Evolutionary conservation across 1,139 yeast genomes (phyloP).

Genomic region (Nakaseomyces glabratus): DNA sequence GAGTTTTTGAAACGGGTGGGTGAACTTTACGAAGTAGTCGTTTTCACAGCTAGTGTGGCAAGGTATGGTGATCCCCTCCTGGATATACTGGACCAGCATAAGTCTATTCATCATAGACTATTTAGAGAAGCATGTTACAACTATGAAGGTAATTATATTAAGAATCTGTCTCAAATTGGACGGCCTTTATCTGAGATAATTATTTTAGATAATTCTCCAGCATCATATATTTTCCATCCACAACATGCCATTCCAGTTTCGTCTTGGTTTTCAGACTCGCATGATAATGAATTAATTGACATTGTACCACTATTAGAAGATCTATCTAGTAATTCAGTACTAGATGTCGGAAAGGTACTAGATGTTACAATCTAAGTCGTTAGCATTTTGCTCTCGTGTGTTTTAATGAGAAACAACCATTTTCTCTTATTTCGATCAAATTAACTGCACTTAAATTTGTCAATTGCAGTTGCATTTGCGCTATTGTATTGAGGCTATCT

Average conservation of each 20-base stretch:
- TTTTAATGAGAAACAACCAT: too few relatives aligned
- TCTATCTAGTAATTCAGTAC: slow-evolving; percentile 54
- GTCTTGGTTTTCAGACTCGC: slow-evolving; percentile 97
- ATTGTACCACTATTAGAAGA: slow-evolving; percentile 87
- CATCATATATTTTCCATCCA: slow-evolving; percentile 93
- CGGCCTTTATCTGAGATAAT: slow-evolving; percentile 79
- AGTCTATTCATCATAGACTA: slow-evolving; percentile 77
- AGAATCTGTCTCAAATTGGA: slow-evolving; percentile 87
- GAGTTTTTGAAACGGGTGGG: slow-evolving; percentile 81
- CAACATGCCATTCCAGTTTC: slow-evolving; percentile 98
- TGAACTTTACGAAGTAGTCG: slow-evolving; percentile 83
- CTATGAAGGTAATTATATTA: slow-evolving; percentile 87
- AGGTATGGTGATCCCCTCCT: slow-evolving; percentile 93
- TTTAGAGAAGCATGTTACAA: slow-evolving; percentile 80
- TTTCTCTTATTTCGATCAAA: too few relatives aligned
- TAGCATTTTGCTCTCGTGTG: too few relatives aligned
- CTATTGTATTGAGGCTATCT: too few relatives aligned
- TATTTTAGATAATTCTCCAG: slow-evolving; percentile 94
- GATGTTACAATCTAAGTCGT: slow-evolving; percentile 72
- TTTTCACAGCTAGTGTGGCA: slow-evolving; percentile 91
- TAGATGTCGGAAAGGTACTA: slow-evolving; percentile 74
- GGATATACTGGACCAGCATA: slow-evolving; percentile 62
- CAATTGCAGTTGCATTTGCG: too few relatives aligned
- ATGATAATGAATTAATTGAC: slow-evolving; percentile 89
- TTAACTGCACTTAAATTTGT: too few relatives aligned